phyloP scores from a whole-genome alignment of 345 rosid species.

The Kandelia obovata region DNA sequence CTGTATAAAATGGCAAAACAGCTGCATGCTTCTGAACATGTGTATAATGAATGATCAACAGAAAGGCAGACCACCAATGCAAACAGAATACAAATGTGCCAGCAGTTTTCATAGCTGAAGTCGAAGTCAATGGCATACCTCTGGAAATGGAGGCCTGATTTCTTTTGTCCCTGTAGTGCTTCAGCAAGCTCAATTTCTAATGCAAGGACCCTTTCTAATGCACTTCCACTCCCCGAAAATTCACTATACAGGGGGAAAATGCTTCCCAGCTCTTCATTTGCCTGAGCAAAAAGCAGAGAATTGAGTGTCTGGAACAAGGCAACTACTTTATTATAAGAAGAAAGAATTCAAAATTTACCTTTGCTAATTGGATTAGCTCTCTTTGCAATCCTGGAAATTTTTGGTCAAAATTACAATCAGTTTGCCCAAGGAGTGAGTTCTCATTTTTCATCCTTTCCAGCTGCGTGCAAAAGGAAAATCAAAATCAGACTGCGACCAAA shows the following conservation, averaged over 20 bases:
- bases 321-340: slow-evolving; percentile 8
- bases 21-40: too few species aligned
- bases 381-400: slow-evolving; percentile 63
- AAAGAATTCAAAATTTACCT: slow-evolving; percentile 41
- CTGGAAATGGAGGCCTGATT: slow-evolving; percentile 62
- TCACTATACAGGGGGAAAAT: slow-evolving; percentile 61
- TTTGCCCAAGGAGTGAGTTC: slow-evolving; percentile 54
- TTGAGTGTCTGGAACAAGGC: slow-evolving; percentile 8
- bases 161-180: slow-evolving; percentile 72
- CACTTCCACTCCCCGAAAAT: slow-evolving; percentile 53
- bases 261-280: slow-evolving; percentile 75
- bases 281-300: slow-evolving; percentile 43
- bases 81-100: not conserved
- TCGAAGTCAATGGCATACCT: slow-evolving; percentile 41
- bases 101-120: not conserved
- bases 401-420: slow-evolving; percentile 42
- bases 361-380: slow-evolving; percentile 60
- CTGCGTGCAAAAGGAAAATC: slow-evolving; percentile 36
- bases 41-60: not conserved
- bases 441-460: slow-evolving; percentile 94
- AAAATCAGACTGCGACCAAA: slow-evolving; percentile 11
- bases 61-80: not conserved
- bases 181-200: slow-evolving; percentile 90
- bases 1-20: too few species aligned
- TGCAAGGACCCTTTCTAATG: slow-evolving; percentile 88